Evolutionary conservation across 1,139 yeast genomes (phyloP), one percentile per base, ranked within the genome.

Genomic region (Lodderomyces elongisporus): DNA sequence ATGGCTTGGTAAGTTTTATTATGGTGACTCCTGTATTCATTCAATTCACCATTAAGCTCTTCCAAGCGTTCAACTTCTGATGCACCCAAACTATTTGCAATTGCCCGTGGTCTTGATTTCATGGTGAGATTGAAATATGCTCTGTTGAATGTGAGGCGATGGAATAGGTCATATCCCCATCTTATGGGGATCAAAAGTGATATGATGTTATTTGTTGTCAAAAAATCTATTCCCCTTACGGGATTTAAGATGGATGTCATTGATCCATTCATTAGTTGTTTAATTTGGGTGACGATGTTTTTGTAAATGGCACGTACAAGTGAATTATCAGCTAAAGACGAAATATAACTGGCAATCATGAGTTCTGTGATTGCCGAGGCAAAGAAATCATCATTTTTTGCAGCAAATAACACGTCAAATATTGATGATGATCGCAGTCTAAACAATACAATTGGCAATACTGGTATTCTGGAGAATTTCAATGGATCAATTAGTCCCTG

Each of bases 71-170:
- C 56, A 18, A 58, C 44, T 24, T 60, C 60, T 1, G 49, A 51
- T 13, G 27, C 34, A 4, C 48, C 29, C 27, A 66, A 45, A 30
- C 54, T 50, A 44, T 66, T 63, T 17, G 67, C 64, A 27, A 68
- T 56, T 24, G 56, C 61, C 29, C 70, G 42, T 4, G 72, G 70
- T 30, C 60, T 49, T 1, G 53, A 46, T 3, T 48, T 43, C 47
- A 60, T 45, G 5, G 60, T 48, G 5, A 62, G 37, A 31, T 58
- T 52, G 39, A 72, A 75, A 45, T 74, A 72, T 2, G 60, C 32
- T 31, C 69, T 56, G 45, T 75, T 74, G 30, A 74, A 44, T 0
- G 75, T 65, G 14, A 70, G 33, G 16, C 66, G 52, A 44, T 58
- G 68, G 14, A 67, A 30, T 1, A 64, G 23, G 33, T 58, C 66